phyloP scores from a whole-genome alignment of 192 early-diverging fungal species.

The Coemansia sp. region DNA sequence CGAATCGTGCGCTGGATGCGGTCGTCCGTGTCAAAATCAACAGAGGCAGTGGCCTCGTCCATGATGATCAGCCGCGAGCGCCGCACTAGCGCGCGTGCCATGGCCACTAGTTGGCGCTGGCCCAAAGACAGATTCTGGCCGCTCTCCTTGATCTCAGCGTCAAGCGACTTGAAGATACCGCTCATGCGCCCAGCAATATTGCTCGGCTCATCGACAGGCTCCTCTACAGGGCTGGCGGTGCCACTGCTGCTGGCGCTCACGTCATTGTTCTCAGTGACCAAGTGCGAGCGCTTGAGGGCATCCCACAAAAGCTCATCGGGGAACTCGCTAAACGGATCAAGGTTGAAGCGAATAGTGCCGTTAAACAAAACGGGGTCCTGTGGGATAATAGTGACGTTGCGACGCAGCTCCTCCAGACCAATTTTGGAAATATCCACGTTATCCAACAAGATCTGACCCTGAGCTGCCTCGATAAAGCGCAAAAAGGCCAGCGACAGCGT shows the following conservation, averaged over 20 bases:
- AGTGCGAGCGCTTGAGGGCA: slow-evolving; percentile 15
- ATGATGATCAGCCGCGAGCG: slow-evolving; percentile 68
- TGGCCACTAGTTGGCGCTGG: slow-evolving; percentile 80
- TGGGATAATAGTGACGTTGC: slow-evolving; percentile 76
- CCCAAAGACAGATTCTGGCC: slow-evolving; percentile 81
- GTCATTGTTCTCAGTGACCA: slow-evolving; percentile 18
- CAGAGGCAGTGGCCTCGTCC: slow-evolving; percentile 78
- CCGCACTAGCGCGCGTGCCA: slow-evolving; percentile 79
- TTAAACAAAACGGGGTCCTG: slow-evolving; percentile 65
- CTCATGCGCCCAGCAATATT: slow-evolving; percentile 16
- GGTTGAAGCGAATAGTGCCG: slow-evolving; percentile 69
- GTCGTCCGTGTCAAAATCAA: slow-evolving; percentile 81
- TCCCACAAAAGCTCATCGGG: slow-evolving; percentile 66
- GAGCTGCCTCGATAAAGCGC: slow-evolving; percentile 72
- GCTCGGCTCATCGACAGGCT: neutral
- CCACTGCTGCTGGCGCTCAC: slow-evolving; percentile 15
- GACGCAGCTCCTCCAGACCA: slow-evolving; percentile 74
- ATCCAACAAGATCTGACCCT: slow-evolving; percentile 75
- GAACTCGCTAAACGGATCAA: slow-evolving; percentile 81
- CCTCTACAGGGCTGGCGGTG: neutral
- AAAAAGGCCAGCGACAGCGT: slow-evolving; percentile 74
- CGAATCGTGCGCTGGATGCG: slow-evolving; percentile 73
- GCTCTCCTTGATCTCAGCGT: slow-evolving; percentile 53
- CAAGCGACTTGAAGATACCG: slow-evolving; percentile 31
- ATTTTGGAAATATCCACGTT: slow-evolving; percentile 70